These are phyloP conservation scores for Apophysomyces ossiformis DNA, from an alignment of 371 early-diverging fungal species.

Conservation along the genomic window DNA sequence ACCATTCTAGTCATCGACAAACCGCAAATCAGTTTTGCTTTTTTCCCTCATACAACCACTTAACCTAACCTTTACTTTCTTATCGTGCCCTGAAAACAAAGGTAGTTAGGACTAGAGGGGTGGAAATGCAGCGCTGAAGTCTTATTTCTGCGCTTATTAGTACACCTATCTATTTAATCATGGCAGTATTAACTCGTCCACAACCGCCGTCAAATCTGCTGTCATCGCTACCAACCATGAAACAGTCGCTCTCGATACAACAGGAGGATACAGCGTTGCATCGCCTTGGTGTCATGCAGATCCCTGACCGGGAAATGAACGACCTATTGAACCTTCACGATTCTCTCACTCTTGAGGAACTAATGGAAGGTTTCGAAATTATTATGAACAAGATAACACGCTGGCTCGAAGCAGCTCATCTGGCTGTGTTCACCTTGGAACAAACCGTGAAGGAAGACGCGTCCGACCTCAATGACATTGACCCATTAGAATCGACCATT, in stretches of 20 bases:
- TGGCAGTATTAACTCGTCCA: slow-evolving; percentile 1
- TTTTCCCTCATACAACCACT: not conserved
- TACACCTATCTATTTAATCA: slow-evolving; percentile 9
- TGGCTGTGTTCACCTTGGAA: slow-evolving; percentile 43
- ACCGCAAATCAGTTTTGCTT: not conserved
- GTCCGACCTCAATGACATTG: slow-evolving; percentile 16
- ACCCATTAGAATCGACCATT: slow-evolving; percentile 25
- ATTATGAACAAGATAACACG: slow-evolving; percentile 27
- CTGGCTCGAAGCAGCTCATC: slow-evolving; percentile 46
- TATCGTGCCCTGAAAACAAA: not conserved
- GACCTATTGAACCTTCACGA: slow-evolving; percentile 22
- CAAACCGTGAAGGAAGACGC: slow-evolving; percentile 38
- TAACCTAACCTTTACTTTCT: not conserved
- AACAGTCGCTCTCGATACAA: slow-evolving; percentile 8
- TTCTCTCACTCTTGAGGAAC: slow-evolving; percentile 12
- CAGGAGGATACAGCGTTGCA: slow-evolving; percentile 1
- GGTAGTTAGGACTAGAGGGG: not conserved
- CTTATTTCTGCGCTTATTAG: not conserved
- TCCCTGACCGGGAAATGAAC: slow-evolving; percentile 31
- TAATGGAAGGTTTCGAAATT: slow-evolving; percentile 23
- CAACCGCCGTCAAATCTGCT: slow-evolving; percentile 3
- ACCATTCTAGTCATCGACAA: slow-evolving; percentile 1
- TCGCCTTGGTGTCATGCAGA: slow-evolving; percentile 5
- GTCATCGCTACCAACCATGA: not conserved
- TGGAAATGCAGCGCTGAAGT: not conserved